Evolutionary conservation across 2,329 filamentous ascomycete genomes (phyloP).

Genomic region (Fusarium sp.): DNA sequence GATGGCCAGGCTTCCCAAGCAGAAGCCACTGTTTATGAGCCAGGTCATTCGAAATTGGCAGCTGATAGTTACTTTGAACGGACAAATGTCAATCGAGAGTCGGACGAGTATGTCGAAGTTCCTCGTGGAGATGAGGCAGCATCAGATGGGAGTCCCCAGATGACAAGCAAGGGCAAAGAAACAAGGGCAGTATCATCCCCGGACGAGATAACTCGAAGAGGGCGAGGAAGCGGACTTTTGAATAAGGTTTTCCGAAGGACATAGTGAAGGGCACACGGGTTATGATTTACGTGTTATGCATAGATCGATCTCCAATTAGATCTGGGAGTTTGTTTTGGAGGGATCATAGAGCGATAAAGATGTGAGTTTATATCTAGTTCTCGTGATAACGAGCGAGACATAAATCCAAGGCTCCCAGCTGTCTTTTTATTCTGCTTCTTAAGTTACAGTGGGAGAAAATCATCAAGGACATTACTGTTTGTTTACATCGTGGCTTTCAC

Average conservation of each 20-base stretch:
- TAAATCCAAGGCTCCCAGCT: not conserved
- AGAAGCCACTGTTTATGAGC: conserved; percentile 37
- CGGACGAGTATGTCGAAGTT: conserved; percentile 51
- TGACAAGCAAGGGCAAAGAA: conserved; percentile 36
- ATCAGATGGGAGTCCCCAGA: conserved; percentile 29
- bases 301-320: not conserved
- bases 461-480: not conserved
- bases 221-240: conserved; percentile 48
- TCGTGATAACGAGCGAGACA: not conserved
- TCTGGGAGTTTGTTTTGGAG: conserved; percentile 1
- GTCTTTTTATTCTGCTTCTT: not conserved
- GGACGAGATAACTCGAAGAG: conserved; percentile 38
- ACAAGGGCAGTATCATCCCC: conserved; percentile 22
- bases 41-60: conserved; percentile 47
- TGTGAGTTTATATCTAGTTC: not conserved
- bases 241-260: conserved; percentile 51
- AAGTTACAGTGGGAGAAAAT: not conserved
- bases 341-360: not conserved
- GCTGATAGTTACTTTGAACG: conserved; percentile 46
- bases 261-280: conserved; percentile 13
- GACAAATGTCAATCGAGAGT: conserved; percentile 39
- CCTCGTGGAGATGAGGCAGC: conserved; percentile 40
- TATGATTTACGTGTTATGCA: conserved; percentile 9
- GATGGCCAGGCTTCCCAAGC: conserved; percentile 33
- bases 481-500: not conserved